These are phyloP conservation scores for Cavenderia fasciculata DNA, from an alignment of 78 protist species.

Conservation along the genomic window DNA sequence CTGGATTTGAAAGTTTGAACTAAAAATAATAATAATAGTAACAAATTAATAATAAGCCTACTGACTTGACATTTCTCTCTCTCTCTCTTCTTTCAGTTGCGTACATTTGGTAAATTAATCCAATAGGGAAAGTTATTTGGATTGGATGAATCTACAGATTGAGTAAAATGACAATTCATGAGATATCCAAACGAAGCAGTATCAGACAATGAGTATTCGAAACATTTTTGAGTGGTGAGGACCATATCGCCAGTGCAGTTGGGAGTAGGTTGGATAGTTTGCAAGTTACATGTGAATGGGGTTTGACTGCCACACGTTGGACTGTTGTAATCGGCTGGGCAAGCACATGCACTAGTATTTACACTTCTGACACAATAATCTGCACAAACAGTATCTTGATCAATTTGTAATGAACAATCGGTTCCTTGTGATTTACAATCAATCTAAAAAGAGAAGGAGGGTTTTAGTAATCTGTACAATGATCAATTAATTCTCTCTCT, in stretches of 20 bases:
- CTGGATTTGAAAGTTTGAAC: conserved; percentile 42
- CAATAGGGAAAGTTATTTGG: conserved; percentile 22
- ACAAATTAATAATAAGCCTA: background rate
- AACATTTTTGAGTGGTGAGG: conserved; percentile 10
- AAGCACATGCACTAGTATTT: conserved; percentile 1
- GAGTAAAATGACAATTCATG: conserved; percentile 12
- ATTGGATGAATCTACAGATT: background rate
- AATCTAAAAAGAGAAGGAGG: too few species aligned
- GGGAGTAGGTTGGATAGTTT: background rate
- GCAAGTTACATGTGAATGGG: conserved; percentile 14
- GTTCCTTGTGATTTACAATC: background rate
- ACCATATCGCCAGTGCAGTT: conserved; percentile 36
- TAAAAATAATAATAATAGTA: background rate
- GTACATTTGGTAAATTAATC: conserved; percentile 38
- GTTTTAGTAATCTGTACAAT: too few species aligned
- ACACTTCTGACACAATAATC: background rate
- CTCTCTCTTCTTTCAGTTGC: too few species aligned
- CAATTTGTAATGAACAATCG: background rate
- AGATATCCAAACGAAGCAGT: background rate
- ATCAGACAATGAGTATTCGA: background rate
- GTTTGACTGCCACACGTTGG: background rate
- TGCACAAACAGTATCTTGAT: background rate
- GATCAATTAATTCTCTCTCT: background rate
- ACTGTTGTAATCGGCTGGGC: conserved; percentile 32
- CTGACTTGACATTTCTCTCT: too few species aligned